Percentiles rank a stretch among this genome's conserved stretches.
These are phyloP conservation scores for Ophiostoma sp. DNA, from an alignment of 2,329 filamentous ascomycete species.

Conservation along the genomic window DNA sequence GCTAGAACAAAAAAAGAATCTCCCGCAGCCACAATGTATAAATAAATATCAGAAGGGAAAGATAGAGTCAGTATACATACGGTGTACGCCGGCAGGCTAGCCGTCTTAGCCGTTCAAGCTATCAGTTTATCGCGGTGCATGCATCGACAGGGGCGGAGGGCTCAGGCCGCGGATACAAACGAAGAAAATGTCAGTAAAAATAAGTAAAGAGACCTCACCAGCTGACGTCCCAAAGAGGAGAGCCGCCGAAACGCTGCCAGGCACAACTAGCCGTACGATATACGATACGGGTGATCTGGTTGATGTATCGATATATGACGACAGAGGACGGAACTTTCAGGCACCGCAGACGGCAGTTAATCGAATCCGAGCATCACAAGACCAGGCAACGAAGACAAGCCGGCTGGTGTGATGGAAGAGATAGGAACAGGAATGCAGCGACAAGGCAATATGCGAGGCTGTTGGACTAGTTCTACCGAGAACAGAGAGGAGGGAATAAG, in stretches of 20 bases:
- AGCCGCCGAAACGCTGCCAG: too few relatives aligned
- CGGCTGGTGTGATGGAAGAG: slow-evolving; percentile 1
- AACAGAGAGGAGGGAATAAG: background rate
- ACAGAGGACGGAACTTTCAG: background rate
- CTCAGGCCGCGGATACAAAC: too few relatives aligned
- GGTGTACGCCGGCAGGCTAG: background rate
- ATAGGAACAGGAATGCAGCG: slow-evolving; percentile 2
- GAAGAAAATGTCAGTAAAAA: too few relatives aligned
- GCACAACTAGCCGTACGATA: background rate
- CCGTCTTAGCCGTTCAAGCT: slow-evolving; percentile 7
- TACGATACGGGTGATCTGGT: background rate
- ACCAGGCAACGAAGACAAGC: slow-evolving; percentile 4
- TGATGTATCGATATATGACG: background rate
- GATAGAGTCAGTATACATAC: background rate
- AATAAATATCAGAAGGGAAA: background rate
- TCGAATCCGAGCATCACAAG: slow-evolving; percentile 3
- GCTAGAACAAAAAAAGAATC: too few relatives aligned
- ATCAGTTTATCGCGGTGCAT: slow-evolving; percentile 2
- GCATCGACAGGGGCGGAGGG: background rate
- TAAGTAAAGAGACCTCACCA: too few relatives aligned
- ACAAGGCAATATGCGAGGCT: slow-evolving; percentile 2
- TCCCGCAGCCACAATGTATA: too few relatives aligned
- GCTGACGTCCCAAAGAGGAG: too few relatives aligned
- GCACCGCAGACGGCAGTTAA: background rate
- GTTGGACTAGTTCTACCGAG: background rate